Conservation (phyloP, 441 rosid genomes). For the Jatropha multifida region DNA sequence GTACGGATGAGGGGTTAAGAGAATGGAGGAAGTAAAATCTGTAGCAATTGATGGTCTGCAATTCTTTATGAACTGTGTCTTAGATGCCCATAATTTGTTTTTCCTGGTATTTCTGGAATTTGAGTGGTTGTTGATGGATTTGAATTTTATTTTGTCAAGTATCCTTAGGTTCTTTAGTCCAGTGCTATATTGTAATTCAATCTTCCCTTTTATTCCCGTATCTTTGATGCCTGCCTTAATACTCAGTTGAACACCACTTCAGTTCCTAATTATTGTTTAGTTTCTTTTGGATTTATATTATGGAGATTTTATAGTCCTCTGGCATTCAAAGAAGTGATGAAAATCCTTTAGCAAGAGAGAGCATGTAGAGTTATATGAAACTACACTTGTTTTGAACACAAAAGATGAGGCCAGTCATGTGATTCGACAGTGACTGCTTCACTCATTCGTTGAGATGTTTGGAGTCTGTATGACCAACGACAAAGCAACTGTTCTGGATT, state of each 20-base stretch:
- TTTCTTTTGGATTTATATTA: background rate
- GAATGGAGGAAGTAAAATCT: conserved; percentile 1
- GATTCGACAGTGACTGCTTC: background rate
- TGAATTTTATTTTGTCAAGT: too few species aligned
- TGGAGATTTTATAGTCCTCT: background rate
- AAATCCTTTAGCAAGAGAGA: background rate
- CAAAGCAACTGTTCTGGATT: background rate
- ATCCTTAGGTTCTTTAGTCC: background rate
- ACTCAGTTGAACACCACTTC: background rate
- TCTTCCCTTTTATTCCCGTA: background rate
- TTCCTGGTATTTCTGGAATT: conserved; percentile 7
- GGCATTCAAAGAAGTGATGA: background rate
- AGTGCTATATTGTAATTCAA: background rate
- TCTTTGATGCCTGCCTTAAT: background rate
- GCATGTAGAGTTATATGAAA: background rate
- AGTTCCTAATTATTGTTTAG: background rate
- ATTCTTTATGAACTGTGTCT: background rate
- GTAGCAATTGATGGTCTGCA: conserved; percentile 2
- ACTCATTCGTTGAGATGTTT: background rate
- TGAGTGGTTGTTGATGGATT: background rate
- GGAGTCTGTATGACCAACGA: background rate
- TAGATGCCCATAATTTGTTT: conserved; percentile 4
- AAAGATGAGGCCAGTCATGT: background rate
- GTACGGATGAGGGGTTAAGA: background rate
- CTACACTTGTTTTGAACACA: background rate